Base-by-base conservation (phyloP, 1,284 basidiomycete species). In the Hymenochaete sp. region DNA sequence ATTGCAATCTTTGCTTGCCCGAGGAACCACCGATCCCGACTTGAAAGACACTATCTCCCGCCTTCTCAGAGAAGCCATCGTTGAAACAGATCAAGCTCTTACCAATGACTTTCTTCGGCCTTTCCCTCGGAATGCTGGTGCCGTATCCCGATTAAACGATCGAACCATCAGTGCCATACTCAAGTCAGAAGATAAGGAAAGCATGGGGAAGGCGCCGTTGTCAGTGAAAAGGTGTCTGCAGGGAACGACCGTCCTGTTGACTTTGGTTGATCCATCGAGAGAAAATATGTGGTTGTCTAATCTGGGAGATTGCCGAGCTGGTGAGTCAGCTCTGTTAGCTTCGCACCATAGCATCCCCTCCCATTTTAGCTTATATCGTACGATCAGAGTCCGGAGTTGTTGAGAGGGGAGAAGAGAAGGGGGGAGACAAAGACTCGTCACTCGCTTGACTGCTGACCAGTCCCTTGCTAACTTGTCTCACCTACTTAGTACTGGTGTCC, bases 281-380 rank as follows among this genome's bases (percentile, higher is more conserved):
- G 64, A 61, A 41, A 69, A 77, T 51, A 51, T 83, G 9, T 82
- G 79, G 79, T 63, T 81, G 29, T 74, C 71, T n/a, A 80, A 77
- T 58, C 62, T 83, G 26, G 79, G 79, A 11, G 74, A 82, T 57
- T 77, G 76, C 53, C 70, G 72, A 56, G 79, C 79, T 60, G 73
- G 79, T 79, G 54, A 38, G 63, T 56, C 19, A 35, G 31, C 28
- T n/a, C 10, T 19, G 10, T 21, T 22, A 8, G 14, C 24, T 14
- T 19, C 5, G 13, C 14, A 6, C 8, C 8, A 35, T 35, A 35
- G 6, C 14, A n/a, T n/a, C 13, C 32, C 13, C 36, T n/a, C 21
- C 32, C 25, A 44, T 28, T 44, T 38, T 33, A n/a, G 32, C 19
- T n/a, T n/a, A n/a, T n/a, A n/a, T n/a, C n/a, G n/a, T n/a, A n/a